Conservation (phyloP, 164 flowering plant genomes). For the Warburgia ugandensis region DNA sequence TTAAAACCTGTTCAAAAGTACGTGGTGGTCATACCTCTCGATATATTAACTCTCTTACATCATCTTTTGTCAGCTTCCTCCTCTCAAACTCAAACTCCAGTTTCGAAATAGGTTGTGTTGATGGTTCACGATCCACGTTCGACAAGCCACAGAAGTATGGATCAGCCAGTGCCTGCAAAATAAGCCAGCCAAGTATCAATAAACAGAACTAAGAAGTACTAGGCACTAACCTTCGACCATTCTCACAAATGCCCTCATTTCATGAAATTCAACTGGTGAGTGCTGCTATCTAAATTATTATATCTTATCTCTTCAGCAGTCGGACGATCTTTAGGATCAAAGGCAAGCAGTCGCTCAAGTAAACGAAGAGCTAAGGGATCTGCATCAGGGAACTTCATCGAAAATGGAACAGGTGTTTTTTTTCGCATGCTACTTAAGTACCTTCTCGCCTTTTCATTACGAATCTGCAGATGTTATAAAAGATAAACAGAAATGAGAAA, state of each 20-base stretch:
- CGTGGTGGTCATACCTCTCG: conserved; percentile 64
- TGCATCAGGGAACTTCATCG: conserved; percentile 60
- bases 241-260: too few species aligned
- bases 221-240: too few species aligned
- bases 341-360: conserved; percentile 83
- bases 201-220: too few species aligned
- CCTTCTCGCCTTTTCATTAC: conserved; percentile 92
- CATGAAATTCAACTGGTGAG: too few species aligned
- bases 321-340: conserved; percentile 88
- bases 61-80: conserved; percentile 70
- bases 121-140: conserved; percentile 69
- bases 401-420: conserved; percentile 62
- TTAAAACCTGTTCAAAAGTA: too few species aligned
- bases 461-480: conserved; percentile 51
- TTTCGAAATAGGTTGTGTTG: conserved; percentile 73
- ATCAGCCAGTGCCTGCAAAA: conserved; percentile 81
- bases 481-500: too few species aligned
- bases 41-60: conserved; percentile 84
- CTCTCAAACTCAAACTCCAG: conserved; percentile 94
- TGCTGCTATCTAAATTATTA: not conserved
- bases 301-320: conserved; percentile 80
- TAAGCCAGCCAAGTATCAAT: too few species aligned
- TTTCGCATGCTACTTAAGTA: conserved; percentile 68
- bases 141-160: conserved; percentile 81
- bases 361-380: conserved; percentile 82